Conservation (phyloP, 257 asterid genomes). For the Solanum bukasovii region DNA sequence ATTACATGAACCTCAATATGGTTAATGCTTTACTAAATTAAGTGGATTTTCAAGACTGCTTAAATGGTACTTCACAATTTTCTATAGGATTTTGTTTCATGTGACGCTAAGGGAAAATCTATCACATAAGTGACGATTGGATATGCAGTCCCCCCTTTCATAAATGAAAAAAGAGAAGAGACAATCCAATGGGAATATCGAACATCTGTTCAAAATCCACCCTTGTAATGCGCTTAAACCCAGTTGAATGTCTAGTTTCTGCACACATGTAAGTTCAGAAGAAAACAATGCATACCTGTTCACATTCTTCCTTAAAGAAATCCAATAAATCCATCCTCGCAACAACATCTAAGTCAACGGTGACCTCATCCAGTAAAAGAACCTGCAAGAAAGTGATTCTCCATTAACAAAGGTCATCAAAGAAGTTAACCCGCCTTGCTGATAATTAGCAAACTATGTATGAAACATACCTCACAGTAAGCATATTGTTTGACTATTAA, state of each 20-base stretch:
- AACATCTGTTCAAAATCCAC: neutral
- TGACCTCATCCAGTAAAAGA: conserved; percentile 93
- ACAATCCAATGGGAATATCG: neutral
- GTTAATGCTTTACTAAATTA: neutral
- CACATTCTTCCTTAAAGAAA: conserved; percentile 85
- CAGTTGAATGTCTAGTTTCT: neutral
- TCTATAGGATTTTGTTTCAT: neutral
- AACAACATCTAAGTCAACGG: conserved; percentile 92
- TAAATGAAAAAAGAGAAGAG: neutral
- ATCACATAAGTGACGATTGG: neutral
- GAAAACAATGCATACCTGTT: conserved; percentile 36
- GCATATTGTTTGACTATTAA: neutral
- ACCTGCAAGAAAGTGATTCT: conserved; percentile 34
- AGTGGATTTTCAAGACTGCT: neutral
- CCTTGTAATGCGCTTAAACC: neutral
- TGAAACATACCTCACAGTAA: neutral
- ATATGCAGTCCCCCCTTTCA: neutral
- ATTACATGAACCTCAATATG: neutral
- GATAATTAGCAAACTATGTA: neutral
- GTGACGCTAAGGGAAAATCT: neutral
- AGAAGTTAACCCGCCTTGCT: neutral
- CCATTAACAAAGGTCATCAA: neutral
- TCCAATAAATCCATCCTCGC: conserved; percentile 96
- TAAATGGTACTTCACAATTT: neutral
- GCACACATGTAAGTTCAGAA: neutral